These are phyloP conservation scores for Gnomoniopsis smithogilvyi DNA, from an alignment of 2,329 filamentous ascomycete genomes.

Conservation along the genomic window DNA sequence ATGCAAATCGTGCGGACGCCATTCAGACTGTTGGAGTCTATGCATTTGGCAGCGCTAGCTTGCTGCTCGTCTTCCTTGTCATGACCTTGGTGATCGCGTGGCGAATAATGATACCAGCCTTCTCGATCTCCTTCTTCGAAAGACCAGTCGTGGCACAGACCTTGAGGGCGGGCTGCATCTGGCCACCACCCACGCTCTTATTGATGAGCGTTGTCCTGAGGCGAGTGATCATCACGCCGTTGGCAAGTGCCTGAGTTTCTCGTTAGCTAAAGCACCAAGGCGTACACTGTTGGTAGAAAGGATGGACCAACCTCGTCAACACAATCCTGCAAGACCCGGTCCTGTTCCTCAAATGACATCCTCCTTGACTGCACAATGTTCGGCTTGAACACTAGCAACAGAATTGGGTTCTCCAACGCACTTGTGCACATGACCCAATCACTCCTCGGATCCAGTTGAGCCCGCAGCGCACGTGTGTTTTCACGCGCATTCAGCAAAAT, in stretches of 20 bases:
- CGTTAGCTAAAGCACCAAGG: conserved; percentile 13
- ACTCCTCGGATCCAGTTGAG: conserved; percentile 85
- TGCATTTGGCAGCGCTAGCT: conserved; percentile 32
- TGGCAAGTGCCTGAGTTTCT: conserved; percentile 65
- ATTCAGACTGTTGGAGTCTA: neutral
- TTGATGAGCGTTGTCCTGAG: conserved; percentile 74
- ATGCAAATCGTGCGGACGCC: neutral
- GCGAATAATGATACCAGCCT: conserved; percentile 80
- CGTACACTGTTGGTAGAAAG: neutral
- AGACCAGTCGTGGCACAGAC: conserved; percentile 85
- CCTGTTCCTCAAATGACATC: conserved; percentile 72
- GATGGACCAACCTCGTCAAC: conserved; percentile 80
- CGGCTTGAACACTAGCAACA: conserved; percentile 79
- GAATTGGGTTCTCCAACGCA: conserved; percentile 77
- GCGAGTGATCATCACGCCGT: conserved; percentile 85
- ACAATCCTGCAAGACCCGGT: conserved; percentile 79
- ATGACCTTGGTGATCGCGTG: conserved; percentile 95
- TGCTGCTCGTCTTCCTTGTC: conserved; percentile 56
- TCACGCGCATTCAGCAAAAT: conserved; percentile 76
- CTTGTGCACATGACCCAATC: conserved; percentile 90
- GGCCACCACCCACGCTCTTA: conserved; percentile 60
- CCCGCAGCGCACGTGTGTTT: conserved; percentile 80
- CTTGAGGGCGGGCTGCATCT: conserved; percentile 79
- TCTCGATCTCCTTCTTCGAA: conserved; percentile 93
- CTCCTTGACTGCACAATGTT: conserved; percentile 73